Evolutionary conservation across 2,329 filamentous ascomycete species (phyloP).

Genomic region (Trichoderma aggressivum): DNA sequence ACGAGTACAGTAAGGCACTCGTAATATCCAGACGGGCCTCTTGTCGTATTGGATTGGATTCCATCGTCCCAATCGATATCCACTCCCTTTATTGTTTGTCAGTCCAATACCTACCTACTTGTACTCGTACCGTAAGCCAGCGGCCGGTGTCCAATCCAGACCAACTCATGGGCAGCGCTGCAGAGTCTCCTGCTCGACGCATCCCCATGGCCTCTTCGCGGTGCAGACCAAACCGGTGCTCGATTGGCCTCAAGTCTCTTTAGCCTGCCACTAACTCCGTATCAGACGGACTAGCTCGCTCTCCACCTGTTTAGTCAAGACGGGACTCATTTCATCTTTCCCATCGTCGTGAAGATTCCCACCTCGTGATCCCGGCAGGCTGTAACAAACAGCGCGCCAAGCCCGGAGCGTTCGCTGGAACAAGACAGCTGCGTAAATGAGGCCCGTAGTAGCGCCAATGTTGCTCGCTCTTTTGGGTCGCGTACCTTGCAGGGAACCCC

Average conservation of each 20-base stretch:
- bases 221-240: not conserved
- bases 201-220: not conserved
- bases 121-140: not conserved
- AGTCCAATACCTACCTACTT: not conserved
- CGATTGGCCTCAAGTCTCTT: not conserved
- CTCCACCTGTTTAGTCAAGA: conserved; percentile 8
- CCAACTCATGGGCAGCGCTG: not conserved
- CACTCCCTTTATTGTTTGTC: conserved; percentile 10
- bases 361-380: conserved; percentile 13
- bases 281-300: conserved; percentile 8
- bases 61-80: not conserved
- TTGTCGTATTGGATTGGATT: not conserved
- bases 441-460: conserved; percentile 14
- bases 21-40: not conserved
- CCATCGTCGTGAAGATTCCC: not conserved
- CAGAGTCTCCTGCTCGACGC: not conserved
- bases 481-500: conserved; percentile 12
- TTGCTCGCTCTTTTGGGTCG: conserved; percentile 14
- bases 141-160: conserved; percentile 11
- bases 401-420: conserved; percentile 15
- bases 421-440: conserved; percentile 16
- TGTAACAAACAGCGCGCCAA: conserved; percentile 14
- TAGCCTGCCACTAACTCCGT: conserved; percentile 7
- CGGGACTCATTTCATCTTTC: conserved; percentile 1
- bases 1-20: not conserved